Percentiles rank a stretch among this genome's conserved stretches.
phyloP scores from a whole-genome alignment of 768 basidiomycete genomes.

The Trametes gibbosa region DNA sequence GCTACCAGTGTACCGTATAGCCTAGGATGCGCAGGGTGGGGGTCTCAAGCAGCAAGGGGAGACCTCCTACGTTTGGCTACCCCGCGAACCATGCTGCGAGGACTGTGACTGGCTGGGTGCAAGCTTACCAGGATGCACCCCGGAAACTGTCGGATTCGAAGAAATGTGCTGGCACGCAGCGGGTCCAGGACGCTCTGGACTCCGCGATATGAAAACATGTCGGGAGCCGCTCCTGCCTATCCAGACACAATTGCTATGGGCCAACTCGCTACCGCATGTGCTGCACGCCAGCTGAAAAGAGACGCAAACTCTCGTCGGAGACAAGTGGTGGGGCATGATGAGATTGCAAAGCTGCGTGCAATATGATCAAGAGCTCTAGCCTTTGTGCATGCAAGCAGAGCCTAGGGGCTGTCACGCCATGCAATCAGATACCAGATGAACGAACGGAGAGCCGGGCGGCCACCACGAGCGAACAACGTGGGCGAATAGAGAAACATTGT shows the following conservation, averaged over 20 bases:
- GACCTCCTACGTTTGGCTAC: not conserved
- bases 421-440: not conserved
- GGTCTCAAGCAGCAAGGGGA: not conserved
- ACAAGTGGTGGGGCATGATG: not conserved
- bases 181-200: conserved; percentile 15
- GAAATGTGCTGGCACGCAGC: not conserved
- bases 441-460: not conserved
- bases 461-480: not conserved
- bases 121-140: not conserved
- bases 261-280: conserved; percentile 1
- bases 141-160: not conserved
- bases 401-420: not conserved
- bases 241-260: conserved; percentile 1
- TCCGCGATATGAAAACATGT: conserved; percentile 12
- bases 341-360: not conserved
- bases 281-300: not conserved
- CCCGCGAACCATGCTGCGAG: not conserved
- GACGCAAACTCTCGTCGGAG: not conserved
- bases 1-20: too few relatives aligned
- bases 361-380: not conserved
- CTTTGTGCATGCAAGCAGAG: not conserved
- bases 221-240: conserved; percentile 7
- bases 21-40: too few relatives aligned
- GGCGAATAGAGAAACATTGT: not conserved
- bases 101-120: not conserved